Conservation (phyloP, 2,329 filamentous ascomycete species). For the Sordariomycetes sp. region DNA sequence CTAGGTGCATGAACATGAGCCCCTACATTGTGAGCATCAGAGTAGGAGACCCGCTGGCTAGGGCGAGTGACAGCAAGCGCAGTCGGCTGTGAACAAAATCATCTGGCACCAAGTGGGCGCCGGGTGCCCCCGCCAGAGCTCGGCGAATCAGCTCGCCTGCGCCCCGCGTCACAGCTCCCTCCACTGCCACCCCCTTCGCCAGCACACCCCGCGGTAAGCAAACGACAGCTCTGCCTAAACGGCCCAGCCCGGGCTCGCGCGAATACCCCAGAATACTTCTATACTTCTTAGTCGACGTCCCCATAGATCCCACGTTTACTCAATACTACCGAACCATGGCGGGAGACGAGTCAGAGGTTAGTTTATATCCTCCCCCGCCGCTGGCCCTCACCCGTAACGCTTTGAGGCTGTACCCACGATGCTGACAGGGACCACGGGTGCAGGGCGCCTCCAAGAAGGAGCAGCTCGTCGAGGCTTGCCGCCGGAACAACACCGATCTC, state of each 20-base stretch:
- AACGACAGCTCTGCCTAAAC: neutral
- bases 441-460: slow-evolving; percentile 81
- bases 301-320: neutral
- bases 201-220: neutral
- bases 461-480: slow-evolving; percentile 83
- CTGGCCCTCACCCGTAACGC: neutral
- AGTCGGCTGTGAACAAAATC: neutral
- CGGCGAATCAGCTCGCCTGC: neutral
- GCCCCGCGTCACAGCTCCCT: slow-evolving; percentile 1
- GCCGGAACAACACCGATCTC: slow-evolving; percentile 83
- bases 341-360: slow-evolving; percentile 2
- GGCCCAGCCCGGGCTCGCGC: neutral
- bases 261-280: neutral
- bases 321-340: neutral
- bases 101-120: neutral
- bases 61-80: too few relatives aligned
- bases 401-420: neutral
- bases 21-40: too few relatives aligned
- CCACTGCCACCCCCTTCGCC: neutral
- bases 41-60: too few relatives aligned
- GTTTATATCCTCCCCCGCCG: neutral
- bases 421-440: neutral
- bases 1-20: too few relatives aligned
- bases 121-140: neutral
- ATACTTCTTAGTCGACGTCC: neutral